Evolutionary conservation across 805 yeast species (phyloP), one percentile per base, ranked within the genome.

Genomic region (Candida michaelii): DNA sequence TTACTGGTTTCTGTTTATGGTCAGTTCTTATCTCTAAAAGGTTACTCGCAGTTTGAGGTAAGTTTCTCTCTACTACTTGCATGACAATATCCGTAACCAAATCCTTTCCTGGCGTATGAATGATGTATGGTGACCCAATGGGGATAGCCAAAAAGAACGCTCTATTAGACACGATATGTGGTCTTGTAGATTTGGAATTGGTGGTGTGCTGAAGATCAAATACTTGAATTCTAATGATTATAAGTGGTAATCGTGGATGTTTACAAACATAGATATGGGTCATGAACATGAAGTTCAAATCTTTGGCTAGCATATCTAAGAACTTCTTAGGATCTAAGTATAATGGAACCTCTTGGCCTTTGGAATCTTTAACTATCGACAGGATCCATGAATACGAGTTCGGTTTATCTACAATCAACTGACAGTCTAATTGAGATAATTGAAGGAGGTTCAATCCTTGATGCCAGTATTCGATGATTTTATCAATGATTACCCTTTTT

Each of bases 111-210:
- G 68, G 69, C 0, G 83, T 66, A 55, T 84, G 89, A 11, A 85
- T 76, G 2, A 85, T 57, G 50, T 77, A 76, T 1, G 89, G 83
- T 2, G 90, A 80, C 40, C 82, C 80, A 46, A 72, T 50, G 0
- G 91, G 90, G 1, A 86, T 64, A 0, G 83, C 87, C 12, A 87
- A 53, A 50, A 83, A 85, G 47, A 73, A 77, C 0, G 93, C 85
- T 45, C 66, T 75, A 44, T 81, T 69, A 0, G 89, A 78, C 0
- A 73, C 47, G 5, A 80, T 66, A 46, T 65, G 79, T 8, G 73
- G 75, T 39, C 62, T 47, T 18, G 46, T 48, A 1, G 58, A 41
- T 5, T 30, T 40, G 3, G 50, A 21, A 2, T 48, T 13, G 8
- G 44, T 47, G 6, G 52, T 47, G 10, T 51, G 46, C 21, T 59